A percentile compares a stretch with the other conserved stretches of the same genome.
phyloP scores from a whole-genome alignment of 108 stramenopile species.

The Chaetoceros tenuissimus region DNA sequence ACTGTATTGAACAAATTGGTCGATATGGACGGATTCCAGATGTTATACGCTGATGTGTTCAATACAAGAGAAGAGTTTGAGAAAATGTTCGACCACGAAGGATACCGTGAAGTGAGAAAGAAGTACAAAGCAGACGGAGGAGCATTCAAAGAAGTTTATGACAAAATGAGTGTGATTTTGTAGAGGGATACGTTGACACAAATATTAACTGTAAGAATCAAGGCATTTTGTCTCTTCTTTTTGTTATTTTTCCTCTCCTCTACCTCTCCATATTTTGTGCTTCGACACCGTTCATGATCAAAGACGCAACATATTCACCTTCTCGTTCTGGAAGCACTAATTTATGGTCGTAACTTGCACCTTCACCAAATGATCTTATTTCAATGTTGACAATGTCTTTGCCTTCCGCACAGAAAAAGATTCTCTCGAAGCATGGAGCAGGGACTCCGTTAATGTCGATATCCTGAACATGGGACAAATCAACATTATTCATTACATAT shows the following conservation, averaged over 20 bases:
- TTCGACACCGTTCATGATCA: constrained; percentile 13
- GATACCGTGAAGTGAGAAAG: constrained; percentile 22
- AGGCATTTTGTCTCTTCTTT: no score
- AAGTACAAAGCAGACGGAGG: constrained; percentile 33
- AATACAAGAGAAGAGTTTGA: constrained; percentile 36
- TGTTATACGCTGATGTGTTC: constrained; percentile 43
- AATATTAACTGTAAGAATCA: no score
- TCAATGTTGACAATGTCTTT: constrained; percentile 12
- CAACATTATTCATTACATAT: constrained; percentile 32
- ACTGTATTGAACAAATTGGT: constrained; percentile 18
- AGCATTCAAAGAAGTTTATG: constrained; percentile 47
- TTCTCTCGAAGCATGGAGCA: constrained; percentile 28
- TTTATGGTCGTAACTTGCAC: not conserved
- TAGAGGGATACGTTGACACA: no score
- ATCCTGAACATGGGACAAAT: constrained; percentile 34
- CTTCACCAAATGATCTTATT: no score
- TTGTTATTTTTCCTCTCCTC: no score
- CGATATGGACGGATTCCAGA: constrained; percentile 36
- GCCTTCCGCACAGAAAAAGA: constrained; percentile 21
- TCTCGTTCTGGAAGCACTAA: constrained; percentile 5
- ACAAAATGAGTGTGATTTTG: constrained; percentile 29
- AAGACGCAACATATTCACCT: constrained; percentile 4
- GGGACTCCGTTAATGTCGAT: constrained; percentile 39
- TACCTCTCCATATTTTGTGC: no score
- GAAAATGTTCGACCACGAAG: constrained; percentile 44